Percentiles rank a stretch among this genome's conserved stretches.
Evolutionary conservation across 306 rosid species (phyloP).

Genomic region (Quercus suber): DNA sequence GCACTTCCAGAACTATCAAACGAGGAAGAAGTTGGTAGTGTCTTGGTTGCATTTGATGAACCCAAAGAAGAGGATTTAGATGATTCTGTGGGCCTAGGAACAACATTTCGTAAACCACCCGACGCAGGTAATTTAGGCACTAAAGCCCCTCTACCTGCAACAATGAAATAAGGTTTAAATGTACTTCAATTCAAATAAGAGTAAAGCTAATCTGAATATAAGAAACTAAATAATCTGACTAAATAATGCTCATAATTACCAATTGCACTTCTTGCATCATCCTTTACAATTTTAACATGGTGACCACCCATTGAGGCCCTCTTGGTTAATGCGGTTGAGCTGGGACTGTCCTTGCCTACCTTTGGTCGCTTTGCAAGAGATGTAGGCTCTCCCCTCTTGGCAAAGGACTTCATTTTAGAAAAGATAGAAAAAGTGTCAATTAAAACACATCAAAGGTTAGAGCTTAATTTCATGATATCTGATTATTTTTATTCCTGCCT

Average conservation of each 20-base stretch:
- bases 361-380: constrained; percentile 53
- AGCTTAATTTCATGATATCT: constrained; percentile 7
- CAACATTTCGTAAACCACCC: constrained; percentile 36
- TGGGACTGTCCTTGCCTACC: constrained; percentile 49
- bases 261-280: constrained; percentile 39
- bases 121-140: constrained; percentile 40
- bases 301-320: constrained; percentile 60
- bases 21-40: constrained; percentile 41
- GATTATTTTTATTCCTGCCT: neutral
- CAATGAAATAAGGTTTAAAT: constrained; percentile 6
- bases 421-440: constrained; percentile 17
- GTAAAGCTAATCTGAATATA: neutral
- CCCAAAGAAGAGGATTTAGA: constrained; percentile 43
- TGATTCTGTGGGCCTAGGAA: constrained; percentile 34
- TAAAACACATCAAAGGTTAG: neutral
- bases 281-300: constrained; percentile 43
- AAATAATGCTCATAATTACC: constrained; percentile 49
- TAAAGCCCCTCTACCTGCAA: constrained; percentile 56
- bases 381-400: constrained; percentile 40
- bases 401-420: constrained; percentile 40
- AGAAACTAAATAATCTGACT: constrained; percentile 10
- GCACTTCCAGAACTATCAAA: constrained; percentile 30
- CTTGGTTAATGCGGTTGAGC: constrained; percentile 51
- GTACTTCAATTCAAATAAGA: constrained; percentile 16
- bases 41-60: constrained; percentile 40